phyloP scores from a whole-genome alignment of 495 filamentous ascomycete species.

The Copromyces sp. region DNA sequence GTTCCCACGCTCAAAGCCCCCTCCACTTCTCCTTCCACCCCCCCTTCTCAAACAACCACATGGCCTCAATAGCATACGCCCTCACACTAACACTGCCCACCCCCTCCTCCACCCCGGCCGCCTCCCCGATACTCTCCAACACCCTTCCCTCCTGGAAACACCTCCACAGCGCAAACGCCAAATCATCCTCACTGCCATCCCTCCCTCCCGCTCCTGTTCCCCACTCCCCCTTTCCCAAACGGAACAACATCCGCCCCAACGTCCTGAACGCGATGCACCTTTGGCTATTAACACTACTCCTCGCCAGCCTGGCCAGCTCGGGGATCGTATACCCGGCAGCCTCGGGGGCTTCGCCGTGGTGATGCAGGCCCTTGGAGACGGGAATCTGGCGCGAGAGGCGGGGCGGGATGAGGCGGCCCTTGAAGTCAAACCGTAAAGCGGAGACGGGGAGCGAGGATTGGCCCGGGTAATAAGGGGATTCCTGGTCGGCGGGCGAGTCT shows the following conservation, averaged over 20 bases:
- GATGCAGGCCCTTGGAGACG: constrained; percentile 70
- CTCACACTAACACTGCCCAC: constrained; percentile 51
- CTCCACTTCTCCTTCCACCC: constrained; percentile 46
- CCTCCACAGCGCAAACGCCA: constrained; percentile 57
- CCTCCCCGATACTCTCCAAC: constrained; percentile 59
- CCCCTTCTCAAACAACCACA: constrained; percentile 85
- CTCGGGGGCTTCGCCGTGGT: constrained; percentile 87
- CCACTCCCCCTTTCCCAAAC: constrained; percentile 71
- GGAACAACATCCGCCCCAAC: constrained; percentile 72
- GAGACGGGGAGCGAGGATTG: constrained; percentile 62
- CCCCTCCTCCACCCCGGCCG: constrained; percentile 43
- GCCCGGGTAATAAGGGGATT: constrained; percentile 69
- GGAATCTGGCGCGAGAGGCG: constrained; percentile 60
- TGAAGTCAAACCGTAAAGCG: constrained; percentile 80
- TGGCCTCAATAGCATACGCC: constrained; percentile 77
- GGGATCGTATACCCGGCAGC: constrained; percentile 90
- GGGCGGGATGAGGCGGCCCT: constrained; percentile 66
- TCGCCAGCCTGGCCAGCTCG: constrained; percentile 71
- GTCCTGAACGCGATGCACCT: constrained; percentile 88
- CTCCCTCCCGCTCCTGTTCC: constrained; percentile 48
- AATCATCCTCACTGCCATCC: constrained; percentile 37
- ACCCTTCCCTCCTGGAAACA: constrained; percentile 69
- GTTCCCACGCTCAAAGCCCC: constrained; percentile 6
- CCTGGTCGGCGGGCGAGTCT: constrained; percentile 46
- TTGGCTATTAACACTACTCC: constrained; percentile 76